phyloP scores from a whole-genome alignment of 2,329 filamentous ascomycete species.

The Pseudodiploospora longispora region DNA sequence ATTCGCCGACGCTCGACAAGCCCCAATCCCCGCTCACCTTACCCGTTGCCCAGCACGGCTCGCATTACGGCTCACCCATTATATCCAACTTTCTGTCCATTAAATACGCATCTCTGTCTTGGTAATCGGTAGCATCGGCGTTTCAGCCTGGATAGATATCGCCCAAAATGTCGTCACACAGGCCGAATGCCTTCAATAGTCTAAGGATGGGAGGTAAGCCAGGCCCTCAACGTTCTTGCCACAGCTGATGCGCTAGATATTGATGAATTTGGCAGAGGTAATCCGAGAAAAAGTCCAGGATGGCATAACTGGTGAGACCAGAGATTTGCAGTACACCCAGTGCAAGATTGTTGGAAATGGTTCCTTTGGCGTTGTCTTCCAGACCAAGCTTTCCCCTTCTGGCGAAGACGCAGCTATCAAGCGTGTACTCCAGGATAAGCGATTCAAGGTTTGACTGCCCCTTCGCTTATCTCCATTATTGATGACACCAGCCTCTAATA shows the following conservation, averaged over 20 bases:
- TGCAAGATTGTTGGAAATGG: conserved; percentile 99
- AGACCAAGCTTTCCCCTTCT: conserved; percentile 96
- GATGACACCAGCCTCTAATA: conserved; percentile 11
- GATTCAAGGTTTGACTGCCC: conserved; percentile 75
- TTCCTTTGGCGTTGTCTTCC: conserved; percentile 97
- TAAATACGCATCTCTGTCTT: conserved; percentile 14
- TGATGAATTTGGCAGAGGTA: conserved; percentile 56
- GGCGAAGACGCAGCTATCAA: conserved; percentile 99
- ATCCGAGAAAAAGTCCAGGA: conserved; percentile 99
- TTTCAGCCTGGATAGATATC: conserved; percentile 17
- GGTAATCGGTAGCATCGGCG: conserved; percentile 18
- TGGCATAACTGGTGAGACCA: conserved; percentile 91
- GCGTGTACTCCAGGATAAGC: conserved; percentile 96
- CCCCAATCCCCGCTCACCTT: conserved; percentile 9
- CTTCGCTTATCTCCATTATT: conserved; percentile 12
- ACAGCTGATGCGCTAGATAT: neutral
- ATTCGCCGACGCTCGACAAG: conserved; percentile 3
- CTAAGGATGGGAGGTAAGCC: conserved; percentile 94
- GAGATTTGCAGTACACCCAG: conserved; percentile 96
- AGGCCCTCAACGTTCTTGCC: conserved; percentile 10
- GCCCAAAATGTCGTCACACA: conserved; percentile 71
- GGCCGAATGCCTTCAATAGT: conserved; percentile 78
- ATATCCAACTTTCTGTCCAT: conserved; percentile 21
- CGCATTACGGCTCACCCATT: conserved; percentile 18
- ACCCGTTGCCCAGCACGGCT: conserved; percentile 30